Evolutionary conservation across 176 grass and related monocot genomes (phyloP), one percentile per base, ranked within the genome.

Genomic region (Alloteropsis semialata): DNA sequence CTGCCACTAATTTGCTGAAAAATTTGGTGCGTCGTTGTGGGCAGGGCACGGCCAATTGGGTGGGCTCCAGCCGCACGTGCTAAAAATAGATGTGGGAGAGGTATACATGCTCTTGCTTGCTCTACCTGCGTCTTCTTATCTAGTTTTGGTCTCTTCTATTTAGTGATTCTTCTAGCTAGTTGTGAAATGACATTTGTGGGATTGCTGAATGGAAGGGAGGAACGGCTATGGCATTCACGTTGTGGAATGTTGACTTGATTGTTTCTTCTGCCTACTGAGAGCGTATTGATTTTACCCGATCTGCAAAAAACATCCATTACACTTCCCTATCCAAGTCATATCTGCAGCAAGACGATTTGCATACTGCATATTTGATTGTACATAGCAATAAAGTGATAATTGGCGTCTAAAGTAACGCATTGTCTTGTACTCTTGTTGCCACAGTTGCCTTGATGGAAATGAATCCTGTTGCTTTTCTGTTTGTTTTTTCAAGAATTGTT

Each of bases 61-160:
- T 56, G 83, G 83, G n/a, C 46, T 90, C 48, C 78, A 86, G 17
- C 83, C 78, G 8, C 88, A 82, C 65, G 16, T 90, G 28, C 83
- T 90, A 72, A 85, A 53, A 81, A 72, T 90, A 65, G 45, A 54
- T 32, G 72, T 36, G 3, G 88, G 83, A 58, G 78, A 90, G 88
- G 88, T 89, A 89, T 63, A 5, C 34, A 36, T 36, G 5, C 5
- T 16, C 25, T 48, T 79, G 1, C 10, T 48, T 81, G 19, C 14
- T 16, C 14, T n/a, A 0, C 59, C 32, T 71, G 29, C 45, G 27
- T 33, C n/a, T 19, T 8, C 13, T 49, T 37, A 3, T 32, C 16
- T 21, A 10, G 9, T 13, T 51, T 51, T 33, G n/a, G 30, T 42
- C 36, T 72, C 43, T 53, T 74, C n/a, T 65, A 3, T 64, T 17